Conservation (phyloP, 2,329 filamentous ascomycete genomes). For the Aspergillus aculeatus region DNA sequence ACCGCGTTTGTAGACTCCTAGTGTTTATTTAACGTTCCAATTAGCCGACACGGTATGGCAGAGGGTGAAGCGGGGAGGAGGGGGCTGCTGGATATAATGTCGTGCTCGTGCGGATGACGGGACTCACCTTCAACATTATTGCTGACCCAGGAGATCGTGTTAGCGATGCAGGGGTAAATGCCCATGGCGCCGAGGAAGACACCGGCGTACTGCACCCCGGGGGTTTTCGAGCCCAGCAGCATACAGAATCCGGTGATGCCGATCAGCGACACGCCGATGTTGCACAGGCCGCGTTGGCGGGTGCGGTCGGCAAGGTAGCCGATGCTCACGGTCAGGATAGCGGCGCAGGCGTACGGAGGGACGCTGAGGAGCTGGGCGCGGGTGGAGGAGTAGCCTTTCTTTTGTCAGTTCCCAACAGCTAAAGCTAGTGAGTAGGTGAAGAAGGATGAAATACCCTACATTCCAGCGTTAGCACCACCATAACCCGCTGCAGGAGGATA, state of each 20-base stretch:
- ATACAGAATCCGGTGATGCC: slow-evolving; percentile 77
- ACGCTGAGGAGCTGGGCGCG: slow-evolving; percentile 70
- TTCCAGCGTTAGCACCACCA: too few species aligned
- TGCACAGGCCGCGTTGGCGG: slow-evolving; percentile 72
- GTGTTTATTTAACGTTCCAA: not conserved
- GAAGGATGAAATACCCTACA: too few species aligned
- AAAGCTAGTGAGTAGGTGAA: too few species aligned
- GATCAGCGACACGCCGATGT: slow-evolving; percentile 68
- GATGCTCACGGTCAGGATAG: slow-evolving; percentile 65
- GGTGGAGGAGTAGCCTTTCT: slow-evolving; percentile 56
- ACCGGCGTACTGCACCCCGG: slow-evolving; percentile 75
- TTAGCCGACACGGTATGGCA: too few species aligned
- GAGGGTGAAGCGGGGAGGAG: too few species aligned
- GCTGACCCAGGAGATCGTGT: slow-evolving; percentile 82
- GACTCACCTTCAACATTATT: slow-evolving; percentile 75
- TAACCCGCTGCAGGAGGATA: not conserved
- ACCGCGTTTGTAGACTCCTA: slow-evolving; percentile 81
- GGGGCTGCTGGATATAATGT: too few species aligned
- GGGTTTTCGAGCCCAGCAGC: slow-evolving; percentile 63
- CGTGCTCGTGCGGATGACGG: too few species aligned
- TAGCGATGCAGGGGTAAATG: slow-evolving; percentile 83
- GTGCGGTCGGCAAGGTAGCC: slow-evolving; percentile 77
- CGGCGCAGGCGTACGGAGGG: slow-evolving; percentile 71
- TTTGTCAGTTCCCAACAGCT: too few species aligned
- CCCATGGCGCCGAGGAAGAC: slow-evolving; percentile 82